Evolutionary conservation across 805 yeast genomes (phyloP).

Genomic region (Suhomyces pyralidae): DNA sequence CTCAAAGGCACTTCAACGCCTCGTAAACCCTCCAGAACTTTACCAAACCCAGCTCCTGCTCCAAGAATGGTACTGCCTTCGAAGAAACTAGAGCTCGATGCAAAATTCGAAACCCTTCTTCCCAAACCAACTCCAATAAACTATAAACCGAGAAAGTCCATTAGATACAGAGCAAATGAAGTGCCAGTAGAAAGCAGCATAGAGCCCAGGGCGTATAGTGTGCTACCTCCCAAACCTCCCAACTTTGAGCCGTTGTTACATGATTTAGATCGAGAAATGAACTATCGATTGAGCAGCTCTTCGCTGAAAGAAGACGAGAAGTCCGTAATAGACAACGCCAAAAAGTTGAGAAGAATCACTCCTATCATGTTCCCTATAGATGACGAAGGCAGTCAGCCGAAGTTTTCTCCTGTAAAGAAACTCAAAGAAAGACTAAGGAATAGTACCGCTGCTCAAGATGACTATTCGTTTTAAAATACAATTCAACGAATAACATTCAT

Average conservation of each 20-base stretch:
- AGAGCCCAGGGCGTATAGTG: neutral
- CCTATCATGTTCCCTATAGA: slow-evolving; percentile 37
- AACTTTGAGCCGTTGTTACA: slow-evolving; percentile 11
- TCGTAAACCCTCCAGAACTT: neutral
- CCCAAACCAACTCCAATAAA: slow-evolving; percentile 1
- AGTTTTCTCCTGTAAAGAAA: slow-evolving; percentile 29
- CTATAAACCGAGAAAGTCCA: neutral
- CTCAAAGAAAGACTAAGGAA: slow-evolving; percentile 21
- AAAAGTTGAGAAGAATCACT: slow-evolving; percentile 29
- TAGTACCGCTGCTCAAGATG: neutral
- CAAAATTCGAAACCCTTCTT: neutral
- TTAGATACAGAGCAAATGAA: neutral
- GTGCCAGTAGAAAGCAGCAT: neutral
- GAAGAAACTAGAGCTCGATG: neutral
- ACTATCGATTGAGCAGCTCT: slow-evolving; percentile 1
- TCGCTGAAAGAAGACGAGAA: slow-evolving; percentile 12
- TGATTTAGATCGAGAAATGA: neutral
- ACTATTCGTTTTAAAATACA: neutral
- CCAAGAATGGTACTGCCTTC: neutral
- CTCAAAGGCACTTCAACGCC: slow-evolving; percentile 19
- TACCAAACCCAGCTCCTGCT: neutral
- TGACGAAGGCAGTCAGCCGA: slow-evolving; percentile 22
- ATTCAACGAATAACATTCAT: too few relatives aligned
- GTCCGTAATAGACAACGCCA: slow-evolving; percentile 31
- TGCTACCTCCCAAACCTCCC: slow-evolving; percentile 23